Evolutionary conservation across 1,284 basidiomycete genomes (phyloP).

Genomic region (Cryptococcus hybrid): DNA sequence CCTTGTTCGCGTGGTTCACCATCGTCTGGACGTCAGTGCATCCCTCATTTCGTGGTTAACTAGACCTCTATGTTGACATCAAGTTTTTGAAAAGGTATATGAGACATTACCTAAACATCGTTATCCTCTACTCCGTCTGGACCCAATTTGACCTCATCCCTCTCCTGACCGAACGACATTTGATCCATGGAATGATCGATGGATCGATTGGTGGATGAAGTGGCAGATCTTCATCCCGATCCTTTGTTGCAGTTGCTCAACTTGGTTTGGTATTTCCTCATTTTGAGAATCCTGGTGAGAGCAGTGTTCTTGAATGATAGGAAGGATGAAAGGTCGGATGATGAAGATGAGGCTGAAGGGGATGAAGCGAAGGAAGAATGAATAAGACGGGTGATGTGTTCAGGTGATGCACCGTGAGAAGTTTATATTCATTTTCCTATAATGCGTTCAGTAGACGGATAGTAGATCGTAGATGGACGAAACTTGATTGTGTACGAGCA

Average conservation of each 20-base stretch:
- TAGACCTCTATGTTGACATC: neutral
- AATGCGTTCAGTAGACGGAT: no score
- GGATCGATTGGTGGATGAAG: slow-evolving; percentile 74
- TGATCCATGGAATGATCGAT: slow-evolving; percentile 64
- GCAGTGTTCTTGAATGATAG: slow-evolving; percentile 46
- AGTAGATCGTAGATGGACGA: no score
- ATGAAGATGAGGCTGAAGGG: slow-evolving; percentile 49
- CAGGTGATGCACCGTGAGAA: no score
- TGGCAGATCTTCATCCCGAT: slow-evolving; percentile 77
- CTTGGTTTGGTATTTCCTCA: slow-evolving; percentile 85
- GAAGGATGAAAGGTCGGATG: slow-evolving; percentile 54
- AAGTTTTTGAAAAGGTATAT: slow-evolving; percentile 67
- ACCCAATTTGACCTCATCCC: slow-evolving; percentile 74
- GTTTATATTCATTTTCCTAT: no score
- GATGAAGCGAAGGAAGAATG: slow-evolving; percentile 53
- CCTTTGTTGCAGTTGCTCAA: slow-evolving; percentile 76
- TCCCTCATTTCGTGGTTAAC: no score
- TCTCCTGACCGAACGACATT: slow-evolving; percentile 48
- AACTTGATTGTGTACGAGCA: no score
- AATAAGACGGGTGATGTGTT: neutral
- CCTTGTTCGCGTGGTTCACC: slow-evolving; percentile 67
- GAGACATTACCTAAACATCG: slow-evolving; percentile 88
- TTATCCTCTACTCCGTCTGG: slow-evolving; percentile 86
- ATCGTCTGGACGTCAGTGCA: slow-evolving; percentile 77
- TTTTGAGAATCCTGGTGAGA: slow-evolving; percentile 65